These are phyloP conservation scores for Alternaria sp. DNA, from an alignment of 2,329 filamentous ascomycete genomes.

Conservation along the genomic window DNA sequence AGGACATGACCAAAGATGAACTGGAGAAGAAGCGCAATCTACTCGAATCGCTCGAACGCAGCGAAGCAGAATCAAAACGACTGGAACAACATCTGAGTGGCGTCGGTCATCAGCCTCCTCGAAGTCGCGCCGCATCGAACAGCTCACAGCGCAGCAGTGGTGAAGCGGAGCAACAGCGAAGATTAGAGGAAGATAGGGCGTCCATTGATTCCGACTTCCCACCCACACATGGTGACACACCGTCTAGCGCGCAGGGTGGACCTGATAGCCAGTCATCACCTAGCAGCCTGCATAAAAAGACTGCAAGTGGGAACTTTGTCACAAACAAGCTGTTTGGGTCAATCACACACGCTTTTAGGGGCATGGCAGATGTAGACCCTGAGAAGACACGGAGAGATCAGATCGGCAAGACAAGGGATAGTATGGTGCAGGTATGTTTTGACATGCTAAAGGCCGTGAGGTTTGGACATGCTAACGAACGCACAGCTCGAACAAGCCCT, in stretches of 20 bases:
- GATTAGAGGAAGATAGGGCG: conserved; percentile 76
- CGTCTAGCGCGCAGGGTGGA: conserved; percentile 74
- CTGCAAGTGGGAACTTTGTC: conserved; percentile 81
- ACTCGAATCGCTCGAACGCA: conserved; percentile 88
- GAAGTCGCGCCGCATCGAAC: conserved; percentile 72
- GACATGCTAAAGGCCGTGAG: neutral
- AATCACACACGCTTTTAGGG: conserved; percentile 93
- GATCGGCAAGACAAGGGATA: conserved; percentile 94
- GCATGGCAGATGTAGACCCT: conserved; percentile 94
- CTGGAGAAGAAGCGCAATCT: conserved; percentile 83
- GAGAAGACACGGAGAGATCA: conserved; percentile 90
- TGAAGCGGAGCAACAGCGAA: conserved; percentile 49
- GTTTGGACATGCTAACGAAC: conserved; percentile 1
- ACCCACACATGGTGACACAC: conserved; percentile 78
- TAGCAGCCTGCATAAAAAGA: conserved; percentile 72
- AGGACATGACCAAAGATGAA: conserved; percentile 96
- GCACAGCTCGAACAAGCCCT: conserved; percentile 84
- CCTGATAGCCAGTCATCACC: conserved; percentile 55
- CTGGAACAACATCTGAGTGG: conserved; percentile 91
- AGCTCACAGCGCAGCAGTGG: conserved; percentile 57
- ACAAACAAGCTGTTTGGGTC: conserved; percentile 93
- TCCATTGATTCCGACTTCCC: conserved; percentile 97
- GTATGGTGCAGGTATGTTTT: conserved; percentile 61
- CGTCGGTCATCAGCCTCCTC: conserved; percentile 69
- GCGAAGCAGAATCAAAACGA: conserved; percentile 88